Percentiles rank a stretch among this genome's conserved stretches.
Conservation (phyloP, 2,329 filamentous ascomycete species). For the Pleoardoris graminearum region DNA sequence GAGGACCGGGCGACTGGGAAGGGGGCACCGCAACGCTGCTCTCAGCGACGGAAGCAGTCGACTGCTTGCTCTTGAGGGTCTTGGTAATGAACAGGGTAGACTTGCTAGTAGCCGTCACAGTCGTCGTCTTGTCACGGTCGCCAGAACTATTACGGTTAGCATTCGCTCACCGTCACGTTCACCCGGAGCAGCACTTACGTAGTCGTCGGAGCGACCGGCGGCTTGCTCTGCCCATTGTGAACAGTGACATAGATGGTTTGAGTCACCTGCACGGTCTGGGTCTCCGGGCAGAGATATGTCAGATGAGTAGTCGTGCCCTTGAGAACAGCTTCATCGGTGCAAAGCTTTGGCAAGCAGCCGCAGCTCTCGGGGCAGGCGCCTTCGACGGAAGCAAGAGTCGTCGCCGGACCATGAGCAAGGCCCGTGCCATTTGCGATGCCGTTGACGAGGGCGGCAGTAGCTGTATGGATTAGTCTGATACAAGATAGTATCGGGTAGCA, state of each 20-base stretch:
- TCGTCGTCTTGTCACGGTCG: not conserved
- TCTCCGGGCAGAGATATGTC: conserved; percentile 12
- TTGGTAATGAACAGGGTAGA: conserved; percentile 1
- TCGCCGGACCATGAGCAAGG: not conserved
- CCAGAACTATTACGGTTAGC: not conserved
- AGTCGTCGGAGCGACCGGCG: not conserved
- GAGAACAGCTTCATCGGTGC: conserved; percentile 4
- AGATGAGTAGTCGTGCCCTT: conserved; percentile 8
- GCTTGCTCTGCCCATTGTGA: not conserved
- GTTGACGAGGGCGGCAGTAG: not conserved
- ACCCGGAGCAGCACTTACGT: not conserved
- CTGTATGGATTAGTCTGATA: not conserved
- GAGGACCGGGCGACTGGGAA: too few relatives aligned
- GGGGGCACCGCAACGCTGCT: too few relatives aligned
- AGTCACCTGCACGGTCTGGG: not conserved
- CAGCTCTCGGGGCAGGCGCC: not conserved
- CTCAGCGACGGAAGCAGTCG: not conserved
- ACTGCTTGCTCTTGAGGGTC: not conserved
- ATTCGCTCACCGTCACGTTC: not conserved
- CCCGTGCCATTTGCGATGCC: not conserved
- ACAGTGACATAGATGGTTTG: conserved; percentile 10
- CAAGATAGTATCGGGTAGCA: too few relatives aligned
- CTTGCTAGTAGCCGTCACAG: not conserved
- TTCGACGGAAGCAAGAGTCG: not conserved
- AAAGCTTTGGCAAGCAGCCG: conserved; percentile 6